Evolutionary conservation across 345 rosid species (phyloP).

Genomic region (Eucalyptus marginata): DNA sequence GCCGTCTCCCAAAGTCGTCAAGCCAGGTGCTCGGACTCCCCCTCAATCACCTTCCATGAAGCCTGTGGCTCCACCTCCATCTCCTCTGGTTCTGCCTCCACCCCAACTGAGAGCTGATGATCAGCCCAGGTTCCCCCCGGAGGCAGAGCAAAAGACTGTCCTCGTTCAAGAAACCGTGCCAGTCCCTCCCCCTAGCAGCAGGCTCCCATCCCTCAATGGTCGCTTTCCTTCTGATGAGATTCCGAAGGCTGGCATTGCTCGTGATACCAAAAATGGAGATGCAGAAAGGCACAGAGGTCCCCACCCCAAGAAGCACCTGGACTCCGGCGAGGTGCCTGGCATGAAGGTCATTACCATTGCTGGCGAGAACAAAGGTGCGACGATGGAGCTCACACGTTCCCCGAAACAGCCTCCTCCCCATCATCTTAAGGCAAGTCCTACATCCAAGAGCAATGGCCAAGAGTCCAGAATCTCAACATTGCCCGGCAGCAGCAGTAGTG

Average conservation of each 20-base stretch:
- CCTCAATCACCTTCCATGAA: conserved; percentile 25
- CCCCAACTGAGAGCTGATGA: conserved; percentile 24
- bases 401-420: conserved; percentile 7
- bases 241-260: neutral
- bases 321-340: conserved; percentile 22
- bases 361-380: conserved; percentile 89
- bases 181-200: neutral
- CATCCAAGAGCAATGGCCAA: conserved; percentile 2
- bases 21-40: conserved; percentile 13
- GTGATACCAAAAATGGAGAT: neutral
- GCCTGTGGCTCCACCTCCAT: conserved; percentile 41
- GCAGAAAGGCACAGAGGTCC: conserved; percentile 1
- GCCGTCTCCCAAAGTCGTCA: conserved; percentile 2
- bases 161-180: conserved; percentile 35
- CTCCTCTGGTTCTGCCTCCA: conserved; percentile 72
- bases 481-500: conserved; percentile 25
- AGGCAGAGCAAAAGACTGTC: conserved; percentile 56
- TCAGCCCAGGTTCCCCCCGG: conserved; percentile 27
- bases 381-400: conserved; percentile 58
- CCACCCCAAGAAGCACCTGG: conserved; percentile 15
- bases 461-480: conserved; percentile 7
- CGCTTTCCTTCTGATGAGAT: neutral
- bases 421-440: neutral
- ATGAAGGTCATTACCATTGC: conserved; percentile 65
- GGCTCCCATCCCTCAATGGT: neutral